Base-by-base conservation (phyloP, 768 basidiomycete species). In the Trametes villosa region DNA sequence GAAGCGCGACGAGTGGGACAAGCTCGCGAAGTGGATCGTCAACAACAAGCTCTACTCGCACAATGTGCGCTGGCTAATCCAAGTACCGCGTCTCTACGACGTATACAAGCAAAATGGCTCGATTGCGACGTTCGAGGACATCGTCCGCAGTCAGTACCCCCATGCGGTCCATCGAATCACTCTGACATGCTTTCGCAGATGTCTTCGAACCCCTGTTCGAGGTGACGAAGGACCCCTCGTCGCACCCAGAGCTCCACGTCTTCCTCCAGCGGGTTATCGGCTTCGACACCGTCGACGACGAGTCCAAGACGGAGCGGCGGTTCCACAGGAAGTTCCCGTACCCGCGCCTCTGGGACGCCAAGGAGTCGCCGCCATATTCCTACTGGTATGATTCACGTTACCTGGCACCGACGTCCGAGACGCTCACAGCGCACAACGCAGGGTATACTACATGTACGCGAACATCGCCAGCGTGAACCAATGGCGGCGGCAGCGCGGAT, bases 231-330 rank as follows among this genome's bases (percentile, higher is more conserved):
- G 88, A 98, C 71, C 97, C 97, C 0, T 74, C 78, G 3, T 86
- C 84, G 2, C 96, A 98, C 68, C 97, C 96, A 0, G 96, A 98
- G 68, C 81, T 99, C 12, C 96, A 98, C 70, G 81, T 96, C 34
- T 96, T 99, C 78, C 77, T 99, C 33, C 95, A 97, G 74, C 88
- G 97, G 6, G 95, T 98, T 7, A 75, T 98, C 52, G 97, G 97
- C 6, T 97, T 99, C 70, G 97, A 98, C 68, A 95, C 90, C n/a
- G 97, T 99, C 22, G 97, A 99, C 67, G 97, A 99, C 68, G 97
- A 99, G 76, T 95, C 92, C 2, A 98, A 98, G 76, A 79, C 86
- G 0, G 97, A 99, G 74, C 79, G 94, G 56, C 80, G 97, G 27
- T 87, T 97, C 45, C 91, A 97, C 71, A 90, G 88, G 69, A 98